Base-by-base conservation (phyloP, 2,329 filamentous ascomycete genomes). In the Colletotrichum salicis region DNA sequence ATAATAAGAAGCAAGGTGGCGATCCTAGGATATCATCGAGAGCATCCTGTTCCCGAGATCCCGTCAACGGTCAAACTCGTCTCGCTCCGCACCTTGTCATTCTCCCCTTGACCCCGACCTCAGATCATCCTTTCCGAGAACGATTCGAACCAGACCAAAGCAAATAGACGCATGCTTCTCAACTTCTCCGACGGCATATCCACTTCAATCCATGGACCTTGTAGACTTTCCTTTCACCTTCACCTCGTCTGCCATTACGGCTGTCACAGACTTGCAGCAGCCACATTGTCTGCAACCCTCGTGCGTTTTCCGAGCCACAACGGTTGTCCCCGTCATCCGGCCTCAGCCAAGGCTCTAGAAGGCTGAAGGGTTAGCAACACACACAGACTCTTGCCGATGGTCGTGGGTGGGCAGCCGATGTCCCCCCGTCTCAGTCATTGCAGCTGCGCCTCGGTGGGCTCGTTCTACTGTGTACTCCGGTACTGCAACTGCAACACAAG, bases 371-470 rank as follows among this genome's bases (percentile, higher is more conserved):
- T 22, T 37, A 37, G 45, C 60, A 27, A 37, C 35, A 37, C 35
- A 35, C 29, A 52, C 27, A 31, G 48, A 31, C 48, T 29, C 31
- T 35, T 33, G 29, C 48, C 12, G 22, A 56, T 37, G 64, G 58
- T 41, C 48, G 58, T 67, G 35, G 59, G 29, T 55, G 31, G 12
- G n/a, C 37, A 24, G 29, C 19, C 24, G 54, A 11, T 55, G n/a
- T 19, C 37, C 5, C 37, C 24, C 27, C 27, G n/a, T 67, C 57
- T 27, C n/a, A 58, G 61, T 24, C 52, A 58, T 37, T 13, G n/a
- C 41, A 65, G 61, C 60, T 57, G 60, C 66, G 57, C n/a, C 19
- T 62, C 13, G 51, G 51, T 37, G 52, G 41, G n/a, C 61, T 52
- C 27, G 48, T 22, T n/a, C 65, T 41, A 19, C 37, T 19, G 37